Evolutionary conservation across 768 basidiomycete species (phyloP).

Genomic region (Leccinellum rugosiceps): DNA sequence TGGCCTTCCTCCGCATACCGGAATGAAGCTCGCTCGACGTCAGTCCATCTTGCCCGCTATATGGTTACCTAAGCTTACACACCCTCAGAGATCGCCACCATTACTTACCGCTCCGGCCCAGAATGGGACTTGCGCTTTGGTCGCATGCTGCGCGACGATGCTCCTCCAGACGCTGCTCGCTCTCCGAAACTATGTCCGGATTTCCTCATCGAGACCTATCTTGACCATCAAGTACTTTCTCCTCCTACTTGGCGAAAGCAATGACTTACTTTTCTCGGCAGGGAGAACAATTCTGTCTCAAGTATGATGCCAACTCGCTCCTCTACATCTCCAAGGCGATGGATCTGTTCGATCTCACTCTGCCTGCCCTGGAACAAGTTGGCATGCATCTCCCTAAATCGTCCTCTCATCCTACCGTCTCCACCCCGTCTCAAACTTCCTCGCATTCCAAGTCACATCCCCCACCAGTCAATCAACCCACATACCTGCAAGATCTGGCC

Average conservation of each 20-base stretch:
- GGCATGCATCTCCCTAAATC: slow-evolving; percentile 41
- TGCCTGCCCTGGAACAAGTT: slow-evolving; percentile 67
- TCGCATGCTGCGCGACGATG: slow-evolving; percentile 53
- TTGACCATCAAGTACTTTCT: slow-evolving; percentile 76
- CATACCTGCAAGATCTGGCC: slow-evolving; percentile 74
- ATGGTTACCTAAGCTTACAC: background rate
- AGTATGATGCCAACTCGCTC: slow-evolving; percentile 98
- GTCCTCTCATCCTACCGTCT: slow-evolving; percentile 18
- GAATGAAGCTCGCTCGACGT: slow-evolving; percentile 99
- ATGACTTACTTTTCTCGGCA: slow-evolving; percentile 31
- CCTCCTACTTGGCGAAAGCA: fast-evolving
- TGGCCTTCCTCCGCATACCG: slow-evolving; percentile 89
- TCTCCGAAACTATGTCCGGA: slow-evolving; percentile 89
- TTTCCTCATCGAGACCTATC: slow-evolving; percentile 97
- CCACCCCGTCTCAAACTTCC: slow-evolving; percentile 24
- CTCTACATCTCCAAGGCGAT: slow-evolving; percentile 99
- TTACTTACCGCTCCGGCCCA: slow-evolving; percentile 97
- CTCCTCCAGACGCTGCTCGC: background rate
- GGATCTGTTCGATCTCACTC: slow-evolving; percentile 97
- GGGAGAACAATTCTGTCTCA: slow-evolving; percentile 96
- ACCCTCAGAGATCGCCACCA: slow-evolving; percentile 88
- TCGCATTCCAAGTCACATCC: slow-evolving; percentile 70
- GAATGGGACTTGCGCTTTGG: slow-evolving; percentile 99
- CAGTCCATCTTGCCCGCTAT: slow-evolving; percentile 26
- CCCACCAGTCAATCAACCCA: slow-evolving; percentile 67